These are phyloP conservation scores for Tylopilus sp. DNA, from an alignment of 1,284 basidiomycete genomes.

Conservation along the genomic window DNA sequence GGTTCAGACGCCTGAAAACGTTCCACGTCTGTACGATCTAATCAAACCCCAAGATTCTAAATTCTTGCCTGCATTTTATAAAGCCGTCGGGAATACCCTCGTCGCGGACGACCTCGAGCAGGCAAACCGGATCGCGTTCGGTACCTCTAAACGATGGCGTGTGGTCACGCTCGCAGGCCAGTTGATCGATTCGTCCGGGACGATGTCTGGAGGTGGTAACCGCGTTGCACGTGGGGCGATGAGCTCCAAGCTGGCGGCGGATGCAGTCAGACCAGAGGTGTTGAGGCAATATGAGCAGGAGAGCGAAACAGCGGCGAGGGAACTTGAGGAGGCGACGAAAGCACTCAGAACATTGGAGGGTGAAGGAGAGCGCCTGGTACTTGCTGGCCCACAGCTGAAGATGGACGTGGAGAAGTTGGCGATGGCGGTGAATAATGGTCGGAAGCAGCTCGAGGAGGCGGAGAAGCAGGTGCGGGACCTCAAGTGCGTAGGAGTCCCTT, in stretches of 20 bases:
- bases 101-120: constrained; percentile 88
- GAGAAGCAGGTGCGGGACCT: constrained; percentile 79
- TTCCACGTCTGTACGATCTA: too few relatives aligned
- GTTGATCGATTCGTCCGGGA: constrained; percentile 92
- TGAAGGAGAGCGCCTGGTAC: constrained; percentile 56
- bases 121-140: constrained; percentile 92
- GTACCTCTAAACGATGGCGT: constrained; percentile 71
- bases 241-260: constrained; percentile 85
- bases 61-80: constrained; percentile 89
- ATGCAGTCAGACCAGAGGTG: constrained; percentile 80
- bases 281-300: constrained; percentile 77
- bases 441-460: constrained; percentile 75
- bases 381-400: constrained; percentile 71
- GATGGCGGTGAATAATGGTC: constrained; percentile 77
- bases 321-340: constrained; percentile 54
- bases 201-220: constrained; percentile 95
- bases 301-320: constrained; percentile 56
- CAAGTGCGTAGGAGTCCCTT: constrained; percentile 49
- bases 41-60: constrained; percentile 83
- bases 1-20: too few relatives aligned
- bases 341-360: constrained; percentile 57
- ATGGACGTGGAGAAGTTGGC: constrained; percentile 79
- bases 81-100: constrained; percentile 84
- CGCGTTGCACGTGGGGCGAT: constrained; percentile 80
- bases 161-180: constrained; percentile 95